Percentiles rank a stretch among this genome's conserved stretches.
Evolutionary conservation across 192 early-diverging fungal genomes (phyloP).

Genomic region (Coemansia erecta): DNA sequence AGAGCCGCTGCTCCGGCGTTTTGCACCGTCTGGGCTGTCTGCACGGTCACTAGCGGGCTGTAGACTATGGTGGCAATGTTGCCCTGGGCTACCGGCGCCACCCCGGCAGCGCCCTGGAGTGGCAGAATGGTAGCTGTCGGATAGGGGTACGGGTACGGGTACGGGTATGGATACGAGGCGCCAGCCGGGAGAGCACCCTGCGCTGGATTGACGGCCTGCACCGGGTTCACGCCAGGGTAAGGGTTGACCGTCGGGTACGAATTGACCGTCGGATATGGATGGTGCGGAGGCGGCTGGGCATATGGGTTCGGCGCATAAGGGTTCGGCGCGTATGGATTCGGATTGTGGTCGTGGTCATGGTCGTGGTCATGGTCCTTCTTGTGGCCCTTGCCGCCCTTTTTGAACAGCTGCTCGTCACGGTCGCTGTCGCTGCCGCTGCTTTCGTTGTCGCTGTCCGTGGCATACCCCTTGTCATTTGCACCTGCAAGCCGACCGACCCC

Average conservation of each 20-base stretch:
- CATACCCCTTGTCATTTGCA: neutral
- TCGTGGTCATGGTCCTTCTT: neutral
- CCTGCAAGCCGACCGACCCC: neutral
- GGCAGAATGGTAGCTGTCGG: too few relatives aligned
- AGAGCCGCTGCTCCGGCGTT: neutral
- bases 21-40: neutral
- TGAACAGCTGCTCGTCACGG: neutral
- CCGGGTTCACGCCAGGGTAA: too few relatives aligned
- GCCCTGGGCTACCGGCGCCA: neutral
- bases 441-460: slow-evolving; percentile 10
- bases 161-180: too few relatives aligned
- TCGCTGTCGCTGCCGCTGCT: slow-evolving; percentile 19
- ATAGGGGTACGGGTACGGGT: too few relatives aligned
- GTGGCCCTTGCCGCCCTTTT: slow-evolving; percentile 1
- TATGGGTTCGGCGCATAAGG: neutral
- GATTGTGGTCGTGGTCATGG: neutral
- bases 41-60: neutral
- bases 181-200: too few relatives aligned
- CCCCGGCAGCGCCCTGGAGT: neutral
- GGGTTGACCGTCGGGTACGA: neutral
- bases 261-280: neutral
- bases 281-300: neutral
- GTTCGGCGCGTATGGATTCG: neutral
- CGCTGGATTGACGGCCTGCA: too few relatives aligned
- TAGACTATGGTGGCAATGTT: neutral